Base-by-base conservation (phyloP, 495 filamentous ascomycete genomes). In the Penicillium desertorum region DNA sequence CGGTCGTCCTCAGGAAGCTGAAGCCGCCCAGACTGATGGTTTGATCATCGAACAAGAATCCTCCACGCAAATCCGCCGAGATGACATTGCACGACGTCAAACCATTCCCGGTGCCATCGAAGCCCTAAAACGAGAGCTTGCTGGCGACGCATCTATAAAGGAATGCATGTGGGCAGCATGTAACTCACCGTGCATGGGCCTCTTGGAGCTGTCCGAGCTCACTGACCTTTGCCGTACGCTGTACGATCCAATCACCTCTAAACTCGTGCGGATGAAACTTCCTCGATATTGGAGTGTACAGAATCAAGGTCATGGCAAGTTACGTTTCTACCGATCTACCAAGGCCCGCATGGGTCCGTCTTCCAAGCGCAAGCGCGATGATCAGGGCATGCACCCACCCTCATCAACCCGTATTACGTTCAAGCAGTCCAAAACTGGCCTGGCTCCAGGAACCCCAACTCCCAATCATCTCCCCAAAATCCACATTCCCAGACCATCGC, bases 41-140 rank as follows among this genome's bases (percentile, higher is more conserved):
- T 75, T 98, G 59, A 85, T 96, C 45, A 85, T 98, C 51, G 91
- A 96, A 59, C 83, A 88, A 63, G 87, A 89, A 60, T 83, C 83
- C 6, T 78, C 83, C 19, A 86, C 87, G 3, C 83, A 87, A 56
- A 78, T 82, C 27, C 82, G 88, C 27, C 83, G 88, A 65, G 85
- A 85, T 2, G 82, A 86, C 60, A 79, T 89, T 17, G 86, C 84
- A 1, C 83, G 92, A 43, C 88, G 83, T 58, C 84, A 86, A 45
- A 88, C 86, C n/a, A 84, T 96, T 29, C 76, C 83, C 0, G 88
- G 88, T 22, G 91, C 94, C 8, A 73, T 95, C 6, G 78, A 73
- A 5, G 91, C 88, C 3, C 76, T 98, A 9, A 94, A 88, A 57
- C 73, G 76, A 23, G 88, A 96, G 56, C 62, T 96, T 8, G 73